phyloP scores from a whole-genome alignment of 257 asterid genomes.

The Scutellaria barbata region DNA sequence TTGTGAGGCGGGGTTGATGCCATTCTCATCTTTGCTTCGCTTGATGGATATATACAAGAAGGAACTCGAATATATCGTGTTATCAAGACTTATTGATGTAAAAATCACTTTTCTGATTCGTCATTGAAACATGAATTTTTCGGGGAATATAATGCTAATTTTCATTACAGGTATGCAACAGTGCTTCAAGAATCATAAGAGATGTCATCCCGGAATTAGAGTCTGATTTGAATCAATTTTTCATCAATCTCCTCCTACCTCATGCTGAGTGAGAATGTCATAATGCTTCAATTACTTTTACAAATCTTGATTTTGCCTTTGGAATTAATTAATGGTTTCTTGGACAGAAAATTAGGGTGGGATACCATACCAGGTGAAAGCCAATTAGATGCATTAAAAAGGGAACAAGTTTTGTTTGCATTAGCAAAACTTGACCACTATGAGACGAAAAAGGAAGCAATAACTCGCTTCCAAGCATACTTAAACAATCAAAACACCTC shows the following conservation, averaged over 20 bases:
- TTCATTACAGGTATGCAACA: slow-evolving; percentile 36
- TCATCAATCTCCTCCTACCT: slow-evolving; percentile 41
- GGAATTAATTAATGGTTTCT: not conserved
- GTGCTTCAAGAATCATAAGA: slow-evolving; percentile 37
- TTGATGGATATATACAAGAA: slow-evolving; percentile 46
- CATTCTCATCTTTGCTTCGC: slow-evolving; percentile 47
- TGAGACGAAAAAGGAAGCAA: slow-evolving; percentile 47
- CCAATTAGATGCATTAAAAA: slow-evolving; percentile 39
- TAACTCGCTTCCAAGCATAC: slow-evolving; percentile 42
- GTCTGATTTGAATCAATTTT: slow-evolving; percentile 39
- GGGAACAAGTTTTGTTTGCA: slow-evolving; percentile 47
- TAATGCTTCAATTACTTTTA: not conserved
- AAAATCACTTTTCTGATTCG: slow-evolving; percentile 10
- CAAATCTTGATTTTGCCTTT: not conserved
- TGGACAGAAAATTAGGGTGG: slow-evolving; percentile 47
- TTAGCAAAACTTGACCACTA: slow-evolving; percentile 45
- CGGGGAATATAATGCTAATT: not conserved
- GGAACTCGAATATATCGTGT: slow-evolving; percentile 44
- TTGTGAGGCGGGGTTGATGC: slow-evolving; percentile 45
- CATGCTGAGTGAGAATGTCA: slow-evolving; percentile 43
- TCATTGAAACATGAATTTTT: too few species aligned
- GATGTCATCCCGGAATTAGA: slow-evolving; percentile 50
- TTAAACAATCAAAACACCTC: slow-evolving; percentile 39
- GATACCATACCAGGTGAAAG: slow-evolving; percentile 49
- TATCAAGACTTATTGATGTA: slow-evolving; percentile 48